Base-by-base conservation (phyloP, 75 land plant species). In the Picea glauca region DNA sequence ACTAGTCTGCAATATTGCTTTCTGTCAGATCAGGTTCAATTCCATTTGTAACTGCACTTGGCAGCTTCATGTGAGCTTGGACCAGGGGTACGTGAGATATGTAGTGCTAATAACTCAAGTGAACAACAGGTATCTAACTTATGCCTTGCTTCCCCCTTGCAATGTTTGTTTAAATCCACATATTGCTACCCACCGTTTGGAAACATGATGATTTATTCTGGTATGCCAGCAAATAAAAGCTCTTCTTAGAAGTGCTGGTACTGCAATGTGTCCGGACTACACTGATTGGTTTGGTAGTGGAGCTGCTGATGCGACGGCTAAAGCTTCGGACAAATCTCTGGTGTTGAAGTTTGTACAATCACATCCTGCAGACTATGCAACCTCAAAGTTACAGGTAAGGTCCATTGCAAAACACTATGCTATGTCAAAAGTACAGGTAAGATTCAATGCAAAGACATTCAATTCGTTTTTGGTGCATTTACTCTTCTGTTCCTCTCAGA, bases 141-240 rank as follows among this genome's bases (percentile, higher is more conserved):
- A 80, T 33, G 58, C 20, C 32, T 80, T 26, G 12, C 75, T 73
- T 0, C 40, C 20, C 2, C 58, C 7, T 32, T 62, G 17, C 50
- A 31, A 33, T 64, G 14, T 40, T 77, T 13, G 17, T 60, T 77
- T 60, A 15, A 14, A 80, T 12, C 58, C 17, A 38, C 54, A 2
- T 60, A 61, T 21, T 32, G 40, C 58, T 60, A 35, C 35, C 15
- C 40, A 5, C 15, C 46, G 23, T 78, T 63, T 26, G 50, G 12
- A 30, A 46, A 46, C 9, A 64, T 57, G 77, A 54, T 68, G 62
- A 17, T 31, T 32, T 62, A 35, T 65, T 66, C 3, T 62, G 8
- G 31, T 18, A 30, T 66, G 84, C 78, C 92, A 97, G 99, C 95
- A 97, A 97, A 86, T 94, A 17, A 84, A 91, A 75, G 99, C 98